These are phyloP conservation scores for Phytophthora europaea DNA, from an alignment of 352 stramenopile genomes.

Conservation along the genomic window DNA sequence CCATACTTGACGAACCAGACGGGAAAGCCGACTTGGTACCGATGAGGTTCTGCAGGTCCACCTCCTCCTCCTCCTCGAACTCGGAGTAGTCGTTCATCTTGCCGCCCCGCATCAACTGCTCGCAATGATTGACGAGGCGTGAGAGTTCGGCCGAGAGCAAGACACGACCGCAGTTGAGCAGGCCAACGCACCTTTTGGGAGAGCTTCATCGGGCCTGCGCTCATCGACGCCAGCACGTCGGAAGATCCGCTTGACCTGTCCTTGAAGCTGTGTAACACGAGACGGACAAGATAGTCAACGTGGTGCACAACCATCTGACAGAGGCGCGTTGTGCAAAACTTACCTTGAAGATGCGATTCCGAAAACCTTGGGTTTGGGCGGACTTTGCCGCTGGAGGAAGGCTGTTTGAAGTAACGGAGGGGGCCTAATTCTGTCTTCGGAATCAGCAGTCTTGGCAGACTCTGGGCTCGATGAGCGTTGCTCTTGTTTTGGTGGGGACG, in stretches of 20 bases:
- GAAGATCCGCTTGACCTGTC: constrained; percentile 53
- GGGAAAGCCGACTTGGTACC: constrained; percentile 37
- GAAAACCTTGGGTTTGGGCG: constrained; percentile 64
- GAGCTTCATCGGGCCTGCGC: constrained; percentile 59
- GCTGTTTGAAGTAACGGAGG: constrained; percentile 69
- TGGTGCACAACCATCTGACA: constrained; percentile 8
- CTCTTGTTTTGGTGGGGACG: constrained; percentile 30
- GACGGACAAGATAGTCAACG: constrained; percentile 8
- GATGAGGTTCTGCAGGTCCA: constrained; percentile 85
- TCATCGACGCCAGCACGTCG: constrained; percentile 73
- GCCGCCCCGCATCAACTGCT: constrained; percentile 71
- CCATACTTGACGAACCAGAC: constrained; percentile 11
- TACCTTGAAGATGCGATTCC: constrained; percentile 62
- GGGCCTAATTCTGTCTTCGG: constrained; percentile 38
- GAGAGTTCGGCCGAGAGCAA: background rate
- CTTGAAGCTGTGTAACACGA: constrained; percentile 43
- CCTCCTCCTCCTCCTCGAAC: constrained; percentile 84
- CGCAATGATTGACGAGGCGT: constrained; percentile 5
- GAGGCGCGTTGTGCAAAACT: background rate
- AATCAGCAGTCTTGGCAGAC: constrained; percentile 12
- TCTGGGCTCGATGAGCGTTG: constrained; percentile 28
- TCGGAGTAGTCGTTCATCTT: constrained; percentile 85
- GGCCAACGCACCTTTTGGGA: constrained; percentile 65
- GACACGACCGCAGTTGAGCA: background rate
- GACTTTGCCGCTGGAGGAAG: constrained; percentile 66